A percentile compares a stretch with the other conserved stretches of the same genome.
Conservation (phyloP, 371 early-diverging fungal genomes). For the Basidiobolus meristosporus region DNA sequence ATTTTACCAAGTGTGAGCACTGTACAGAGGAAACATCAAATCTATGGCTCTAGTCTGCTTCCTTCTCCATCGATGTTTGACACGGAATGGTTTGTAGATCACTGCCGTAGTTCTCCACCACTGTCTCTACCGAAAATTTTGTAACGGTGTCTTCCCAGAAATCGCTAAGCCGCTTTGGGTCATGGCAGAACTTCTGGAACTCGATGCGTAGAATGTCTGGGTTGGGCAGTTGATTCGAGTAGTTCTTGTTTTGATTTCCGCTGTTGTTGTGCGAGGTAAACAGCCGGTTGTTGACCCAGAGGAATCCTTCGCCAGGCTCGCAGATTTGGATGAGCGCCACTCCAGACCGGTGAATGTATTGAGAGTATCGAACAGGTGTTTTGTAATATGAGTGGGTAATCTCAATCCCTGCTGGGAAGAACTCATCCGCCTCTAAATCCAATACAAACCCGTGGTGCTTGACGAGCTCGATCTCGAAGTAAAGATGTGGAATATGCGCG, state of each 20-base stretch:
- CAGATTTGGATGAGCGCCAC: conserved; percentile 82
- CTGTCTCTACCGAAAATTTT: conserved; percentile 5
- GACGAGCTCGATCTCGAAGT: conserved; percentile 67
- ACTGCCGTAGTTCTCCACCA: too few relatives aligned
- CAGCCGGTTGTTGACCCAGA: conserved; percentile 80
- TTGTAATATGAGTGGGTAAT: conserved; percentile 50
- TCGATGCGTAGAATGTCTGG: conserved; percentile 26
- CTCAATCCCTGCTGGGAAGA: conserved; percentile 28
- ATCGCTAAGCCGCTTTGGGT: conserved; percentile 19
- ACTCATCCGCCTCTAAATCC: conserved; percentile 78
- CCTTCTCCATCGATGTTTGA: too few relatives aligned
- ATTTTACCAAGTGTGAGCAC: too few relatives aligned
- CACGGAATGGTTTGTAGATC: too few relatives aligned
- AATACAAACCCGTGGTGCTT: conserved; percentile 70
- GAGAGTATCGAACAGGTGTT: conserved; percentile 52
- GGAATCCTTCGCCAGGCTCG: conserved; percentile 47
- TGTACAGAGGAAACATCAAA: too few relatives aligned
- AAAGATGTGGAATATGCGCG: conserved; percentile 9
- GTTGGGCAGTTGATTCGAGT: conserved; percentile 9
- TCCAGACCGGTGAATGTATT: conserved; percentile 82
- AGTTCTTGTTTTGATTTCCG: conserved; percentile 5
- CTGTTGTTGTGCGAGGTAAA: background rate
- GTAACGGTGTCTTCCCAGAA: conserved; percentile 35
- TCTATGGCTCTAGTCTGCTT: too few relatives aligned
- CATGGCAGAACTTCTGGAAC: conserved; percentile 33